Conservation (phyloP, 306 rosid species). For the Trichosanthes truncata region DNA sequence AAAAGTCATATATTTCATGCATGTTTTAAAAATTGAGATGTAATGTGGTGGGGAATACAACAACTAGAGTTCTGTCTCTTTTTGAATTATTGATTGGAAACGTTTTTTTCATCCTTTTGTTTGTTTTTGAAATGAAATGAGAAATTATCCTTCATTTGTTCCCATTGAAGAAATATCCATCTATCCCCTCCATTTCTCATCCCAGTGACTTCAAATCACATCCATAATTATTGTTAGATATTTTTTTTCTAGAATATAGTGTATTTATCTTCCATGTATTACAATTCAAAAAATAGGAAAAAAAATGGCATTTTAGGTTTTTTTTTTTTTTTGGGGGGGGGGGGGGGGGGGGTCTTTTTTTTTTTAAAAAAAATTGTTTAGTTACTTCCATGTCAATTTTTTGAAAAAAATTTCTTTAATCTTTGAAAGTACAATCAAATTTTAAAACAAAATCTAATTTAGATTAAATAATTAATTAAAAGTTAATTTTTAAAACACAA, state of each 20-base stretch:
- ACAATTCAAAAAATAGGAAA: too few relatives aligned
- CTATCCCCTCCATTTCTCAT: neutral
- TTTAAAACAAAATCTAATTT: too few relatives aligned
- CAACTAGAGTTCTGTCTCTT: neutral
- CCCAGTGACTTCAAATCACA: neutral
- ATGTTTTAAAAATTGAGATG: neutral
- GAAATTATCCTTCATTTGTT: neutral
- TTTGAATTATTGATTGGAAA: neutral
- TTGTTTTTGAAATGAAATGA: neutral
- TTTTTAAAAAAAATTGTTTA: too few relatives aligned
- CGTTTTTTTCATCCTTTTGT: neutral
- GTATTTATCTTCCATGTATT: too few relatives aligned
- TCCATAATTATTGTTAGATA: neutral
- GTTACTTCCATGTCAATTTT: too few relatives aligned
- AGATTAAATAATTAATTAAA: too few relatives aligned
- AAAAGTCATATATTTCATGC: neutral
- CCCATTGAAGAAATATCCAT: neutral
- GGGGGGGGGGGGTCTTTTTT: too few relatives aligned
- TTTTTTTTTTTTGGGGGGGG: too few relatives aligned
- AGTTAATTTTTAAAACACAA: too few relatives aligned
- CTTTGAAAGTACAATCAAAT: too few relatives aligned
- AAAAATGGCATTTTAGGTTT: too few relatives aligned
- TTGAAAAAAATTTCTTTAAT: too few relatives aligned
- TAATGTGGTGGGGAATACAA: neutral
- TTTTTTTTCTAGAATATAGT: neutral